Evolutionary conservation across 768 basidiomycete genomes (phyloP).

Genomic region (Boletus speciosus): DNA sequence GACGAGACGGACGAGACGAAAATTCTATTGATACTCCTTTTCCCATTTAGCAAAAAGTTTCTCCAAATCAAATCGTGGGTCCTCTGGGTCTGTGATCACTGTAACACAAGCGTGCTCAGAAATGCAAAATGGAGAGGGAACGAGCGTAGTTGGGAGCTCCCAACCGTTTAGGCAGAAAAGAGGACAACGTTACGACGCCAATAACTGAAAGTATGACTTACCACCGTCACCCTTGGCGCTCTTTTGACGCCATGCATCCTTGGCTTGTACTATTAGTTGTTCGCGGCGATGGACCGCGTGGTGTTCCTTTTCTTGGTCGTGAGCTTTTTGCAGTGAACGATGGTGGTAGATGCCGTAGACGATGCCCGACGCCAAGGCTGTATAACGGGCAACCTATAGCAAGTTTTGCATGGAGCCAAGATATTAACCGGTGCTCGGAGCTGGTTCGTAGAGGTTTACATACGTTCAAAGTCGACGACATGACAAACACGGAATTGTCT

Average conservation of each 20-base stretch:
- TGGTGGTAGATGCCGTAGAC: constrained; percentile 92
- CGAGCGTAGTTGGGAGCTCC: neutral
- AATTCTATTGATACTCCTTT: constrained; percentile 54
- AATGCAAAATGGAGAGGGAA: neutral
- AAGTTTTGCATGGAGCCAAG: neutral
- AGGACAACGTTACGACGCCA: neutral
- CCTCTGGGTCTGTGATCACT: constrained; percentile 94
- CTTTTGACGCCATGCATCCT: constrained; percentile 86
- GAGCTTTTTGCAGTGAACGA: constrained; percentile 78
- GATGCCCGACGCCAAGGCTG: constrained; percentile 83
- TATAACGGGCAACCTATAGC: constrained; percentile 86
- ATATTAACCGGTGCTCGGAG: neutral
- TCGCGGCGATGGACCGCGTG: constrained; percentile 72
- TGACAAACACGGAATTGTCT: constrained; percentile 28
- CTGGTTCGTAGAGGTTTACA: constrained; percentile 26
- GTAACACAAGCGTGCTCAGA: constrained; percentile 16
- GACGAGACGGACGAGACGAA: constrained; percentile 16
- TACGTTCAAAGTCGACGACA: constrained; percentile 80
- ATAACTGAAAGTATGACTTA: constrained; percentile 37
- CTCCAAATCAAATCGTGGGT: constrained; percentile 95
- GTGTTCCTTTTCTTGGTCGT: constrained; percentile 73
- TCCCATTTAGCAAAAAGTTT: constrained; percentile 78
- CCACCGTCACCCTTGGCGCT: constrained; percentile 48
- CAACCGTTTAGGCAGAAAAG: neutral
- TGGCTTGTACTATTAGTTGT: constrained; percentile 78